Evolutionary conservation across 208 protist species (phyloP).

Genomic region (Tritrichomonas musculus): DNA sequence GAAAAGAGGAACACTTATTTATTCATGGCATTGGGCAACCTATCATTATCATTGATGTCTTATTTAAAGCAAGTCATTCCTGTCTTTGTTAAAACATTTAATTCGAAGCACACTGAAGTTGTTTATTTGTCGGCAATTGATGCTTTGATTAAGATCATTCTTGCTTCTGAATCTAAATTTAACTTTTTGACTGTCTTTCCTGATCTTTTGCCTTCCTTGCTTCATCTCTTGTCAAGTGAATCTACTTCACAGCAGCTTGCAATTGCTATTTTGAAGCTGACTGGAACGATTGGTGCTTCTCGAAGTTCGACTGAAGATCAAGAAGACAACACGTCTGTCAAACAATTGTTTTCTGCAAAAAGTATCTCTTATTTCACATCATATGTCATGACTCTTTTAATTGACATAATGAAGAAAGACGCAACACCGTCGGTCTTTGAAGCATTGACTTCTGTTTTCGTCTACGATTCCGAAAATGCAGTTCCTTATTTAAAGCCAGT

Average conservation of each 20-base stretch:
- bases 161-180: background rate
- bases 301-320: background rate
- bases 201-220: background rate
- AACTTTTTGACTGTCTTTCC: background rate
- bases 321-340: background rate
- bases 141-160: background rate
- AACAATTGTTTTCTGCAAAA: background rate
- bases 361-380: background rate
- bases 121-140: background rate
- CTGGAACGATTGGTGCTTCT: background rate
- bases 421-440: background rate
- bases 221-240: background rate
- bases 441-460: background rate
- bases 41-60: background rate
- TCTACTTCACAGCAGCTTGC: background rate
- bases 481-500: background rate
- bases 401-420: background rate
- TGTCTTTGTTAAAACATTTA: background rate
- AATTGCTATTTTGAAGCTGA: background rate
- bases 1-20: background rate
- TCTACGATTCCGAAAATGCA: background rate
- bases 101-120: background rate
- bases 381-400: background rate
- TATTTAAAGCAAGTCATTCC: slow-evolving; percentile 23
- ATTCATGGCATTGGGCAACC: background rate